Conservation (phyloP, 805 yeast species). For the Grigorovia yakushimaensis region DNA sequence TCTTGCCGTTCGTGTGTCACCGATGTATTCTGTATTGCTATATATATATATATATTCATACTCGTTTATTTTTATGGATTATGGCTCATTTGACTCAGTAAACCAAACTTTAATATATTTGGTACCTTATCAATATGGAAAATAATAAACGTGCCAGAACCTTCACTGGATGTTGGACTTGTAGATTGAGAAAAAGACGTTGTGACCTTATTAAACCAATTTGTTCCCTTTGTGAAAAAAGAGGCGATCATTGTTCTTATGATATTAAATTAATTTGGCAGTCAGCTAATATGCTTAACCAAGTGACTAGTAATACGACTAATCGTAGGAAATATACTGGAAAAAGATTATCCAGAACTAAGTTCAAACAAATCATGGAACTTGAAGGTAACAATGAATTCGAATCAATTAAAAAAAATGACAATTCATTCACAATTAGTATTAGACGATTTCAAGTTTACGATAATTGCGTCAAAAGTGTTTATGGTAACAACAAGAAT, state of each 20-base stretch:
- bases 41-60: too few species aligned
- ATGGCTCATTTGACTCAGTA: too few species aligned
- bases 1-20: not conserved
- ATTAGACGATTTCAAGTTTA: constrained; percentile 25
- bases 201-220: constrained; percentile 24
- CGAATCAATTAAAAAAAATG: not conserved
- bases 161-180: constrained; percentile 30
- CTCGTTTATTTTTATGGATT: too few species aligned
- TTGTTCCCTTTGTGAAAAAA: constrained; percentile 22
- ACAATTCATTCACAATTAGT: constrained; percentile 21
- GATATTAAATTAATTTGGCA: constrained; percentile 26
- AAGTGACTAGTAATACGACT: not conserved
- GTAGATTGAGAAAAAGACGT: constrained; percentile 25
- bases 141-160: constrained; percentile 14
- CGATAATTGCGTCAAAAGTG: constrained; percentile 19
- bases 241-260: constrained; percentile 21
- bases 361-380: constrained; percentile 13
- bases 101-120: not conserved
- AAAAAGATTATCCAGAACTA: constrained; percentile 11
- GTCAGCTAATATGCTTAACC: constrained; percentile 17
- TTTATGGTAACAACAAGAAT: constrained; percentile 9
- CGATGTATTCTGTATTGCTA: not conserved
- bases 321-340: not conserved
- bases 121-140: not conserved
- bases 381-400: not conserved